Conservation (phyloP, 495 filamentous ascomycete genomes). For the Neurospora sp. region DNA sequence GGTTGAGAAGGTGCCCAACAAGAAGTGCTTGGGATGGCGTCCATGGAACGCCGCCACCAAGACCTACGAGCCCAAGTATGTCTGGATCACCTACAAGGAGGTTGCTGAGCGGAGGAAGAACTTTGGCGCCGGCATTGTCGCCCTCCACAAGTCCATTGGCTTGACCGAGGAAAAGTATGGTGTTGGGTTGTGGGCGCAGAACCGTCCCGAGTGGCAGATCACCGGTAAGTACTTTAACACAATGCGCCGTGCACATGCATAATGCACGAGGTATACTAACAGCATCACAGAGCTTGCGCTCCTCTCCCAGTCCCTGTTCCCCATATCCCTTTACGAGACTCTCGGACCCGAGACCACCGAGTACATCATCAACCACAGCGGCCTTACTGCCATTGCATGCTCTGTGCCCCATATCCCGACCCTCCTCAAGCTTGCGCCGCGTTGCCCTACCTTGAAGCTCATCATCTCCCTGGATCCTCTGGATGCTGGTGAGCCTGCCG, state of each 20-base stretch:
- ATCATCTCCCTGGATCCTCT: slow-evolving; percentile 87
- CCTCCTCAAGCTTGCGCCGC: slow-evolving; percentile 72
- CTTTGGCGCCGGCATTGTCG: slow-evolving; percentile 77
- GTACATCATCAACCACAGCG: slow-evolving; percentile 89
- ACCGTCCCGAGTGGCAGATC: slow-evolving; percentile 96
- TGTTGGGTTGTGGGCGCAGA: slow-evolving; percentile 90
- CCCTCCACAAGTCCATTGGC: slow-evolving; percentile 64
- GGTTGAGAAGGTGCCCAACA: slow-evolving; percentile 44
- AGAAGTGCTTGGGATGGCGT: slow-evolving; percentile 68
- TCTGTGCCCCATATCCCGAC: slow-evolving; percentile 78
- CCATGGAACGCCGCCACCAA: slow-evolving; percentile 69
- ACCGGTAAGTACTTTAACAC: slow-evolving; percentile 44
- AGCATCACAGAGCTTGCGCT: slow-evolving; percentile 66
- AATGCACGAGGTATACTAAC: neutral
- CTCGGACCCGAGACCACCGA: slow-evolving; percentile 82
- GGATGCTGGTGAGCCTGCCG: slow-evolving; percentile 65
- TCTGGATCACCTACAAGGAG: slow-evolving; percentile 76
- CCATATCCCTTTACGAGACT: slow-evolving; percentile 94
- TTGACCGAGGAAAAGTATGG: slow-evolving; percentile 61
- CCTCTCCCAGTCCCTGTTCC: slow-evolving; percentile 78
- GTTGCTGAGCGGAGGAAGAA: slow-evolving; percentile 71
- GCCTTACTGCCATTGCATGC: slow-evolving; percentile 63
- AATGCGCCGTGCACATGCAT: neutral
- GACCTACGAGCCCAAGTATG: slow-evolving; percentile 60
- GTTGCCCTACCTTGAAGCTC: slow-evolving; percentile 69